phyloP scores from a whole-genome alignment of 495 filamentous ascomycete genomes.

The Penicillium cinerascens region DNA sequence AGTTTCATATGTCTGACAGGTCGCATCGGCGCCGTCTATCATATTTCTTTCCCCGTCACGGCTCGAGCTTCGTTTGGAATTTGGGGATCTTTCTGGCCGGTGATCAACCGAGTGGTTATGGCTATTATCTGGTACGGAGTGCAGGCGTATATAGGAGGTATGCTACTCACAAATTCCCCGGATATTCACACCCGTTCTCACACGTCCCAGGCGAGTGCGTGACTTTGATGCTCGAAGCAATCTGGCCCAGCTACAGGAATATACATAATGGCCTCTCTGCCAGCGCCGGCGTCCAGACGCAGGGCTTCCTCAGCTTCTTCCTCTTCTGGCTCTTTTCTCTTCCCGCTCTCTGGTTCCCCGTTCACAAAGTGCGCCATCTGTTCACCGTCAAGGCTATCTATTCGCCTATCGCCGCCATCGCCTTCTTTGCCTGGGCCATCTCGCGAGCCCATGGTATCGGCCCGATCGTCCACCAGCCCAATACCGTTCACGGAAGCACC shows the following conservation, averaged over 20 bases:
- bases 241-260: slow-evolving; percentile 67
- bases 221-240: slow-evolving; percentile 74
- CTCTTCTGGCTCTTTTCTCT: slow-evolving; percentile 77
- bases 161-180: neutral
- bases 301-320: slow-evolving; percentile 75
- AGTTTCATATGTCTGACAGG: slow-evolving; percentile 74
- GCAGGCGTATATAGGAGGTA: slow-evolving; percentile 79
- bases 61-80: slow-evolving; percentile 75
- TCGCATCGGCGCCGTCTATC: slow-evolving; percentile 85
- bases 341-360: slow-evolving; percentile 76
- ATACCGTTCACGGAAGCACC: slow-evolving; percentile 59
- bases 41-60: slow-evolving; percentile 83
- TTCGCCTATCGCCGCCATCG: slow-evolving; percentile 77
- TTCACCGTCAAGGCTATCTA: slow-evolving; percentile 90
- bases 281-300: slow-evolving; percentile 68
- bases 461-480: slow-evolving; percentile 73
- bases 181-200: neutral
- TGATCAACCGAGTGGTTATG: slow-evolving; percentile 87
- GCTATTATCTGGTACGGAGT: slow-evolving; percentile 77
- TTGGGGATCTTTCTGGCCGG: slow-evolving; percentile 86
- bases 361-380: slow-evolving; percentile 66
- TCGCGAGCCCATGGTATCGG: slow-evolving; percentile 80
- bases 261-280: slow-evolving; percentile 65
- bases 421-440: slow-evolving; percentile 90
- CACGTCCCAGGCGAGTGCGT: slow-evolving; percentile 59